Conservation (phyloP, 2,329 filamentous ascomycete genomes). For the Basipetospora chlamydospora region DNA sequence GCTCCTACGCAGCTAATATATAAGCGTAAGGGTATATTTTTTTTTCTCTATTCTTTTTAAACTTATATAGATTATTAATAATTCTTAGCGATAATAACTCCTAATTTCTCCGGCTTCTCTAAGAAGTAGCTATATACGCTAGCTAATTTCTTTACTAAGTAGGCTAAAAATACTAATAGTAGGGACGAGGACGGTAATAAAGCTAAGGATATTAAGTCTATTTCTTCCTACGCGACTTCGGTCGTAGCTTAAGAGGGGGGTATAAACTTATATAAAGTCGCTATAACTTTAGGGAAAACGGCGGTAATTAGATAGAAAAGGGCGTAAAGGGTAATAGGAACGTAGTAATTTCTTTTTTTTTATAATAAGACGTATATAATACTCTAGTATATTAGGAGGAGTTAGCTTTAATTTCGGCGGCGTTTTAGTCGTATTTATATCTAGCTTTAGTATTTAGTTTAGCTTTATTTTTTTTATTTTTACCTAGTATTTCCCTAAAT, state of each 20-base stretch:
- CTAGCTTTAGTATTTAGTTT: too few species aligned
- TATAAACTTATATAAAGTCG: neutral
- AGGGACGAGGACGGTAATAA: neutral
- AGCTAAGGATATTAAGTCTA: neutral
- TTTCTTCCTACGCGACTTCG: neutral
- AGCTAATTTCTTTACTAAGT: neutral
- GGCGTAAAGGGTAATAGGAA: too few species aligned
- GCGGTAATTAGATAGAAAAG: neutral
- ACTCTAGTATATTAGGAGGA: too few species aligned
- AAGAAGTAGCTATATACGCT: neutral
- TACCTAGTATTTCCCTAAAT: too few species aligned
- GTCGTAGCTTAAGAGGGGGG: neutral
- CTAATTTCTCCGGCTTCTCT: neutral
- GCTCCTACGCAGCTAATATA: neutral
- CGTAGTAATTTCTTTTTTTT: too few species aligned
- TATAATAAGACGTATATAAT: too few species aligned
- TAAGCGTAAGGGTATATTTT: too few species aligned
- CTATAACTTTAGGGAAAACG: neutral
- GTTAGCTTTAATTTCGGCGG: too few species aligned
- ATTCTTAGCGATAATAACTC: constrained; percentile 1
- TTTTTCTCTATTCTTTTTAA: too few species aligned
- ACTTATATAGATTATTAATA: neutral
- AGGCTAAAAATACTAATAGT: neutral
- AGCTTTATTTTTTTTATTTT: too few species aligned
- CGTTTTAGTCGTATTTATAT: too few species aligned